These are phyloP conservation scores for Phytophthora crassamura DNA, from an alignment of 352 stramenopile genomes.

Conservation along the genomic window DNA sequence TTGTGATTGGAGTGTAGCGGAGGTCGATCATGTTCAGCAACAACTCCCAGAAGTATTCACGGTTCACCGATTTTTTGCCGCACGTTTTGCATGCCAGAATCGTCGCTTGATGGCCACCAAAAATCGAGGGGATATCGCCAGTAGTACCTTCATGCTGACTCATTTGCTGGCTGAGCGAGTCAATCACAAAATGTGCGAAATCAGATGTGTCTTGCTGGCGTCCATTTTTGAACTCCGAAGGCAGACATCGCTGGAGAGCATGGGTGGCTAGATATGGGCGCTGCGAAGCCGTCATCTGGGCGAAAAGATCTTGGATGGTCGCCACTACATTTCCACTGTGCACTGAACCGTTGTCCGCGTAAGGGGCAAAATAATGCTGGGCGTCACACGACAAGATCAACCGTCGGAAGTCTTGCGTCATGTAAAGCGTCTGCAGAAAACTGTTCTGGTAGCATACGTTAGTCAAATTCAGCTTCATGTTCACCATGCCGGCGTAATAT, in stretches of 20 bases:
- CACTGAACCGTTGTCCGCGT: constrained; percentile 28
- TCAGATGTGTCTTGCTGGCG: constrained; percentile 88
- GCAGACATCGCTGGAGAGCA: constrained; percentile 72
- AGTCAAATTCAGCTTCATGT: constrained; percentile 91
- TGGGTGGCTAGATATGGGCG: constrained; percentile 72
- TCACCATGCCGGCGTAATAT: constrained; percentile 86
- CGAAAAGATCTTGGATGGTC: constrained; percentile 78
- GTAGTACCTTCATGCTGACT: constrained; percentile 62
- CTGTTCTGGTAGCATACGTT: constrained; percentile 94
- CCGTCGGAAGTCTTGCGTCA: constrained; percentile 84
- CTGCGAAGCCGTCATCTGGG: constrained; percentile 74
- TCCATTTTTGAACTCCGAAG: constrained; percentile 78
- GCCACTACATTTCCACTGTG: constrained; percentile 55
- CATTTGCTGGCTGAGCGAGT: constrained; percentile 78
- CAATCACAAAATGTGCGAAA: constrained; percentile 88
- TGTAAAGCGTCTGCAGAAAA: constrained; percentile 89
- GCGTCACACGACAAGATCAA: constrained; percentile 70
- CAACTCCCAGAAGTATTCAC: constrained; percentile 91
- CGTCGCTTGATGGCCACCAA: constrained; percentile 83
- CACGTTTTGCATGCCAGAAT: constrained; percentile 87
- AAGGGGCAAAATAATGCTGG: constrained; percentile 44
- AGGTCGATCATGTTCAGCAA: constrained; percentile 92
- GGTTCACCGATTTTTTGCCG: constrained; percentile 81
- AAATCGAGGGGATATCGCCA: constrained; percentile 73
- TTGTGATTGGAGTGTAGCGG: constrained; percentile 87